Conservation (phyloP, 352 stramenopile species). For the Blastocystis sp. region DNA sequence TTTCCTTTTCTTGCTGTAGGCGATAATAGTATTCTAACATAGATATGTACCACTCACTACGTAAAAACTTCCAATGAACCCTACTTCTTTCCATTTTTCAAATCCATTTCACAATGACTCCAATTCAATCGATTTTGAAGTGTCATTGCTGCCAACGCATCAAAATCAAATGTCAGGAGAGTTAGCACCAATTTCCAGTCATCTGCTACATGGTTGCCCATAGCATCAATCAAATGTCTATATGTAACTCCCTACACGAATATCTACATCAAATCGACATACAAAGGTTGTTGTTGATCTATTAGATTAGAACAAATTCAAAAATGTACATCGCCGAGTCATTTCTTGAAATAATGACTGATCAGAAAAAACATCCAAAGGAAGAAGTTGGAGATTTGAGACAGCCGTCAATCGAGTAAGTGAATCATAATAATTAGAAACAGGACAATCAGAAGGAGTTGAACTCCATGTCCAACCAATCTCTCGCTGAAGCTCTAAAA, state of each 20-base stretch:
- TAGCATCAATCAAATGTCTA: not conserved
- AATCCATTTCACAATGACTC: not conserved
- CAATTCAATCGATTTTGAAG: not conserved
- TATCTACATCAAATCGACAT: no score
- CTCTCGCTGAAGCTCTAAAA: not conserved
- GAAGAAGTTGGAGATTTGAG: not conserved
- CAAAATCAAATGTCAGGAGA: not conserved
- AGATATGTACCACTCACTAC: not conserved
- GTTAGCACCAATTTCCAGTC: slow-evolving; percentile 3
- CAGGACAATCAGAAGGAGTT: not conserved
- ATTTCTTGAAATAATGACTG: not conserved
- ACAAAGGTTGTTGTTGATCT: no score
- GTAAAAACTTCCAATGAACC: not conserved
- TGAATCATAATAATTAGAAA: slow-evolving; percentile 1
- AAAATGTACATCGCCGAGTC: not conserved
- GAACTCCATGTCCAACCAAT: not conserved
- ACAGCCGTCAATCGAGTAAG: not conserved
- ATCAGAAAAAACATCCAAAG: not conserved
- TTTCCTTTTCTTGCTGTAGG: not conserved
- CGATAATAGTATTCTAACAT: not conserved
- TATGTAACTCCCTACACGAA: not conserved
- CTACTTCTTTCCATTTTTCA: not conserved
- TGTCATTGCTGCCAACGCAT: not conserved
- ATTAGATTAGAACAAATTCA: no score
- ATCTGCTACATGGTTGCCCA: not conserved